Percentiles rank a stretch among this genome's conserved stretches.
phyloP scores from a whole-genome alignment of 2,329 filamentous ascomycete genomes.

The Xylogone sp. region DNA sequence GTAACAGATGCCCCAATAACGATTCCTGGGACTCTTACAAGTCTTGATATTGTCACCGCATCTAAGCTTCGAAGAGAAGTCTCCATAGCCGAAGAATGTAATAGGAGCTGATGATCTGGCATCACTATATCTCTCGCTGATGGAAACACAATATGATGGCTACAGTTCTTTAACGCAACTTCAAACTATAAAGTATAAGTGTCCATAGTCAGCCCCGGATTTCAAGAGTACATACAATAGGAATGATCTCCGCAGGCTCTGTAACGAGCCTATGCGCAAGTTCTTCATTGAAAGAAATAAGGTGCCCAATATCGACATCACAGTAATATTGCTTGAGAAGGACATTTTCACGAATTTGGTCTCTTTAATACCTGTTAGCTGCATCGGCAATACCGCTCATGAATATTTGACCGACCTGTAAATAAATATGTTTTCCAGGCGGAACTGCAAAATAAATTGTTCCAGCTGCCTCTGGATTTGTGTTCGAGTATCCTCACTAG shows the following conservation, averaged over 20 bases:
- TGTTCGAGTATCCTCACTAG: slow-evolving; percentile 60
- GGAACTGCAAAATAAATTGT: slow-evolving; percentile 89
- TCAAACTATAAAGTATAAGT: slow-evolving; percentile 65
- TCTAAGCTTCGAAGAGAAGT: slow-evolving; percentile 93
- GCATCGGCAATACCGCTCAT: not conserved
- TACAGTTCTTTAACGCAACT: slow-evolving; percentile 82
- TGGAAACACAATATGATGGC: slow-evolving; percentile 88
- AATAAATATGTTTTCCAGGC: slow-evolving; percentile 89
- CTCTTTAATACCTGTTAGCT: slow-evolving; percentile 51
- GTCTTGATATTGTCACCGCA: slow-evolving; percentile 84
- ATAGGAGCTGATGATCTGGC: slow-evolving; percentile 88
- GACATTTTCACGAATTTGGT: slow-evolving; percentile 93
- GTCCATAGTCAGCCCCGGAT: not conserved
- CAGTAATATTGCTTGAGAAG: slow-evolving; percentile 92
- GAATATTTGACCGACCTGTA: slow-evolving; percentile 64
- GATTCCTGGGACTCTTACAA: slow-evolving; percentile 96
- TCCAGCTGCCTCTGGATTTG: slow-evolving; percentile 77
- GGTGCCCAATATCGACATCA: slow-evolving; percentile 90
- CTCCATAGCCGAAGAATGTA: slow-evolving; percentile 87
- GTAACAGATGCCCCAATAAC: slow-evolving; percentile 96
- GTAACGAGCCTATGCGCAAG: slow-evolving; percentile 85
- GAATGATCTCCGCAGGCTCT: slow-evolving; percentile 89
- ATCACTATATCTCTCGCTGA: slow-evolving; percentile 61
- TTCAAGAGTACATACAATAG: slow-evolving; percentile 59
- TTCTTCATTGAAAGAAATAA: slow-evolving; percentile 96